phyloP scores from a whole-genome alignment of 139 green algal species.

The Monoraphidium neglectum region DNA sequence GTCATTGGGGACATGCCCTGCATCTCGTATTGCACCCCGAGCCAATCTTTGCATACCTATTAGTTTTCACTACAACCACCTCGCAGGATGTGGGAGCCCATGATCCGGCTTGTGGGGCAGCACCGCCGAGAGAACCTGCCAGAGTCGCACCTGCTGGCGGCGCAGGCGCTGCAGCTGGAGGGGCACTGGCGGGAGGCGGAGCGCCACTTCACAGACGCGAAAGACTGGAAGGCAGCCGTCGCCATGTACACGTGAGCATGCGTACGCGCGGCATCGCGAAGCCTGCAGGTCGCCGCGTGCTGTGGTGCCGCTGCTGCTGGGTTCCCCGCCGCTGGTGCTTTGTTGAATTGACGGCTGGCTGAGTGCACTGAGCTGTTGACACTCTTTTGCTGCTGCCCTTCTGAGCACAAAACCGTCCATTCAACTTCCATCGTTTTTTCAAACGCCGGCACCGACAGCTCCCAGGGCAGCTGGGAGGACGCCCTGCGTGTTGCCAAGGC shows the following conservation, averaged over 20 bases:
- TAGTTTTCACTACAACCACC: too few species aligned
- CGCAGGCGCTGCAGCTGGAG: constrained; percentile 61
- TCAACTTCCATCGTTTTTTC: too few species aligned
- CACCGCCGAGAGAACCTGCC: constrained; percentile 61
- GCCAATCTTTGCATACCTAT: too few species aligned
- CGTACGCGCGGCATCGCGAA: too few species aligned
- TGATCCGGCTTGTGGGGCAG: constrained; percentile 73
- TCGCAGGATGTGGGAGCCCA: constrained; percentile 61
- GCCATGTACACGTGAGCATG: constrained; percentile 81
- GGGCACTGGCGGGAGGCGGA: constrained; percentile 73
- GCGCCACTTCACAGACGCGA: constrained; percentile 76
- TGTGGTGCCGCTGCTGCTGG: too few species aligned
- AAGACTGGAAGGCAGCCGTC: constrained; percentile 83
- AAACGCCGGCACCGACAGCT: not conserved
- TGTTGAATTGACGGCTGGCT: not conserved
- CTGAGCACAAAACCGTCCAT: too few species aligned
- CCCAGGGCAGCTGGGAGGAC: constrained; percentile 68
- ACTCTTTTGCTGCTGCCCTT: too few species aligned
- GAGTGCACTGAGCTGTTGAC: not conserved
- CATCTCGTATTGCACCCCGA: too few species aligned
- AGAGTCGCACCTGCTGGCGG: constrained; percentile 49
- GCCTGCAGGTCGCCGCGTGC: too few species aligned
- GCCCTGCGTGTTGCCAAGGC: constrained; percentile 82
- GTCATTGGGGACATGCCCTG: too few species aligned
- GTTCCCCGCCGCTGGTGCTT: too few species aligned